phyloP scores from a whole-genome alignment of 306 rosid species.

The Cicer yamashitae region DNA sequence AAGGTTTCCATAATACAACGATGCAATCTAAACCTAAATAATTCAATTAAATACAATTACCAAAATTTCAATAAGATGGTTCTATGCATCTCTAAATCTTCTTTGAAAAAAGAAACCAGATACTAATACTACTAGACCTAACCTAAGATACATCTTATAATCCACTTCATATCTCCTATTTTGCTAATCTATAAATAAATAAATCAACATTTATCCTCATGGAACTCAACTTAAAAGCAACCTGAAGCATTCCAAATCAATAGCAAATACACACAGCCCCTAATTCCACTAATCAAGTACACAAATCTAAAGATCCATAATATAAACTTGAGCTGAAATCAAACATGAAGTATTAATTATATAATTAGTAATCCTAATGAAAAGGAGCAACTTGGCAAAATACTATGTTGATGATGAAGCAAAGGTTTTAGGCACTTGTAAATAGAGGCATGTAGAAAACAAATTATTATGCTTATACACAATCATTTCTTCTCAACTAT shows the following conservation, averaged over 20 bases:
- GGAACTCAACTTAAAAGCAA: constrained; percentile 5
- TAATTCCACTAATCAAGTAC: constrained; percentile 29
- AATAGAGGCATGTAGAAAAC: background rate
- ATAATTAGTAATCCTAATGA: background rate
- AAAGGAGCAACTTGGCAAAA: background rate
- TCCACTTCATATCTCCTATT: background rate
- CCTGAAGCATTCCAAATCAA: constrained; percentile 33
- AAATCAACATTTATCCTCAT: background rate
- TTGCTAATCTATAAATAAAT: no score
- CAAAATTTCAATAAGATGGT: background rate
- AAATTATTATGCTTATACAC: constrained; percentile 16
- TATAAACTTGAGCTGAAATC: constrained; percentile 40
- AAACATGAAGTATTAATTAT: background rate
- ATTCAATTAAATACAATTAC: constrained; percentile 6
- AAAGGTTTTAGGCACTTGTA: constrained; percentile 8
- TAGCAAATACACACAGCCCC: constrained; percentile 30
- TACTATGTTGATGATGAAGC: constrained; percentile 7
- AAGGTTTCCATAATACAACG: background rate
- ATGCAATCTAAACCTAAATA: constrained; percentile 35
- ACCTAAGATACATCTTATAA: constrained; percentile 15
- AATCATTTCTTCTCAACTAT: constrained; percentile 7
- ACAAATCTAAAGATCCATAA: constrained; percentile 36
- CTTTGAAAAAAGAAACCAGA: constrained; percentile 17
- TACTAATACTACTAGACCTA: constrained; percentile 1
- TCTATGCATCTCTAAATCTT: constrained; percentile 20